Evolutionary conservation across 1,284 basidiomycete genomes (phyloP).

Genomic region (Mycena citricolor): DNA sequence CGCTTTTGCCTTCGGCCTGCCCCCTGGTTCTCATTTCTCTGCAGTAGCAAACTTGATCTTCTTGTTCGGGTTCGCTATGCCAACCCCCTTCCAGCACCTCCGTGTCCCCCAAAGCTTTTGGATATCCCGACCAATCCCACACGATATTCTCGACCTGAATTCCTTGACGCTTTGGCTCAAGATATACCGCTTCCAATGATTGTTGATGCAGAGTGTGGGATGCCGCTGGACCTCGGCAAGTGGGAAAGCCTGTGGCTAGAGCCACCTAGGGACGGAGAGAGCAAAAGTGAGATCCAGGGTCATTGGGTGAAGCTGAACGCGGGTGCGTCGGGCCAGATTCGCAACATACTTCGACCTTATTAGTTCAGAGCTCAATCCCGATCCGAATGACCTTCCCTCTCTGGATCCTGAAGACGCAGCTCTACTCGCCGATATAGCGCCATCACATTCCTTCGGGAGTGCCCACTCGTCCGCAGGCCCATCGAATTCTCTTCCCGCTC

Average conservation of each 20-base stretch:
- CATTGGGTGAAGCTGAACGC: slow-evolving; percentile 14
- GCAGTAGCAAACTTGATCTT: slow-evolving; percentile 74
- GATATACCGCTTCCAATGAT: slow-evolving; percentile 88
- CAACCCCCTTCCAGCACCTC: slow-evolving; percentile 90
- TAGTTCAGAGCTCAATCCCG: slow-evolving; percentile 63
- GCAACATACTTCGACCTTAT: slow-evolving; percentile 7
- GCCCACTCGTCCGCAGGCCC: slow-evolving; percentile 43
- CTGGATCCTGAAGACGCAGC: slow-evolving; percentile 75
- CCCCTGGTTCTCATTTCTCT: not conserved
- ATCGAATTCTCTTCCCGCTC: slow-evolving; percentile 46
- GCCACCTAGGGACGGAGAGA: not conserved
- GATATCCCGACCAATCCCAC: slow-evolving; percentile 83
- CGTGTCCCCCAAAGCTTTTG: slow-evolving; percentile 92
- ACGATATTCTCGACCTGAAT: slow-evolving; percentile 84
- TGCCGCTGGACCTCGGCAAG: slow-evolving; percentile 85
- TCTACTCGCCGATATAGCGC: slow-evolving; percentile 42
- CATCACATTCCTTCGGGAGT: slow-evolving; percentile 13
- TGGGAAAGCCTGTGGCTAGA: slow-evolving; percentile 86
- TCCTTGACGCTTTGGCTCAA: slow-evolving; percentile 76
- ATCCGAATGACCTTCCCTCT: slow-evolving; percentile 54
- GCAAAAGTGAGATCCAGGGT: slow-evolving; percentile 6
- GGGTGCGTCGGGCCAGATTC: slow-evolving; percentile 9
- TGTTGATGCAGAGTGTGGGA: slow-evolving; percentile 90
- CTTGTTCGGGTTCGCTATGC: slow-evolving; percentile 89
- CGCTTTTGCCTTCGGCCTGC: not conserved